Evolutionary conservation across 805 yeast species (phyloP), one percentile per base, ranked within the genome.

Genomic region (Myxozyma melibiosi): DNA sequence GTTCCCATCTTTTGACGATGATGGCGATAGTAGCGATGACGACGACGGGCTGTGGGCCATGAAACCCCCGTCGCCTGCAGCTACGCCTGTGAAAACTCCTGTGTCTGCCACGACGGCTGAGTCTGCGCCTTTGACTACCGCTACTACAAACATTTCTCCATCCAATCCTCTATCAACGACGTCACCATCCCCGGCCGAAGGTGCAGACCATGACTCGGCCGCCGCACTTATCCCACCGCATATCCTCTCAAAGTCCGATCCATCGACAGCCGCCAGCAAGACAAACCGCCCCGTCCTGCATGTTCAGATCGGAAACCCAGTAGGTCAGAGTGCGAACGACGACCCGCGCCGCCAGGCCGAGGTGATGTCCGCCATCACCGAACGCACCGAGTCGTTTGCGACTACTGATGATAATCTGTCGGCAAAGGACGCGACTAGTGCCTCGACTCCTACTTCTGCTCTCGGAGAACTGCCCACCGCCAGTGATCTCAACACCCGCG

Each of bases 31-130:
- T 48, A 65, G 61, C 33, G 58, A 62, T 64, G 70, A 69, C 46
- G 85, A 78, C 46, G 84, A 77, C 46, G 86, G 80, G 1, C 73
- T 84, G 53, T 84, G 86, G 81, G 86, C 86, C 1, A 82, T 82
- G 58, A 66, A 59, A 53, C 74, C 75, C 18, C 67, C 69, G 5
- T 30, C 64, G 7, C 30, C 45, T 14, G 39, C 28, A 14, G 13
- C 39, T 2, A 22, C 42, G 9, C 33, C 55, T 4, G 34, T 31
- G 14, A 25, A 22, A 4, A 34, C 39, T 11, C 8, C 30, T 4
- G 22, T 31, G 30, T 18, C 39, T 18, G 18, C 55, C n/a, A n/a
- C n/a, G n/a, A n/a, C n/a, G n/a, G n/a, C n/a, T n/a, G n/a, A n/a
- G n/a, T n/a, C n/a, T n/a, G n/a, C n/a, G n/a, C n/a, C n/a, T n/a